phyloP scores from a whole-genome alignment of 2,329 filamentous ascomycete species.

The Ambrosiella cleistominuta region DNA sequence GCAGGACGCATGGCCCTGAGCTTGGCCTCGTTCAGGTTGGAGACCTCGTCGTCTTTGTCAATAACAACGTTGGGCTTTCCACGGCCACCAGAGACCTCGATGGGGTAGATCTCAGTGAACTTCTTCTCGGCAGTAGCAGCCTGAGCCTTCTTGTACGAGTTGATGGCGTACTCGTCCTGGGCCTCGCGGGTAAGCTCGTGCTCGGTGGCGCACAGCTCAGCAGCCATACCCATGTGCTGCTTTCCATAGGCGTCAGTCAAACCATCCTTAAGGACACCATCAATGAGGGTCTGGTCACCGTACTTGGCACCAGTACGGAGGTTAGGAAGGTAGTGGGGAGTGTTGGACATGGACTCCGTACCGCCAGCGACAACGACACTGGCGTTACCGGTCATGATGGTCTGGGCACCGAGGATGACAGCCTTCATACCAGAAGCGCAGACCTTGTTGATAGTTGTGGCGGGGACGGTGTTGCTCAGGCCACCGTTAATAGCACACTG shows the following conservation, averaged over 20 bases:
- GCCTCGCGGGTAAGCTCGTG: constrained; percentile 64
- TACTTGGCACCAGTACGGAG: constrained; percentile 84
- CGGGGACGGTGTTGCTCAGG: constrained; percentile 59
- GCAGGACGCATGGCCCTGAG: constrained; percentile 70
- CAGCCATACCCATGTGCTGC: constrained; percentile 90
- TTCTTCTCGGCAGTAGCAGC: constrained; percentile 63
- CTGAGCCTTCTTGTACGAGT: constrained; percentile 85
- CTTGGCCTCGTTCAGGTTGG: constrained; percentile 78
- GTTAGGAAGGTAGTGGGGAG: constrained; percentile 83
- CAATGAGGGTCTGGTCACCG: constrained; percentile 73
- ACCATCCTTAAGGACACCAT: constrained; percentile 87
- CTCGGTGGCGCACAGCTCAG: constrained; percentile 78
- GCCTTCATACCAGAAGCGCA: constrained; percentile 92
- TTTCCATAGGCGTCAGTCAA: constrained; percentile 88
- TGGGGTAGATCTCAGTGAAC: constrained; percentile 79
- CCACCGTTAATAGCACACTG: constrained; percentile 86
- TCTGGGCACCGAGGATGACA: constrained; percentile 84
- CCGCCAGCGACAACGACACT: constrained; percentile 86
- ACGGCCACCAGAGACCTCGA: constrained; percentile 73
- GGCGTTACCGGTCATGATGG: constrained; percentile 91
- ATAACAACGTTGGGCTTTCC: constrained; percentile 74
- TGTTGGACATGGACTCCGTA: constrained; percentile 96
- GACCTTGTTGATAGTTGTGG: constrained; percentile 97
- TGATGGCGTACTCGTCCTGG: constrained; percentile 92
- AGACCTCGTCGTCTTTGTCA: constrained; percentile 83